Evolutionary conservation across 306 rosid species (phyloP).

Genomic region (Arachis stenosperma): DNA sequence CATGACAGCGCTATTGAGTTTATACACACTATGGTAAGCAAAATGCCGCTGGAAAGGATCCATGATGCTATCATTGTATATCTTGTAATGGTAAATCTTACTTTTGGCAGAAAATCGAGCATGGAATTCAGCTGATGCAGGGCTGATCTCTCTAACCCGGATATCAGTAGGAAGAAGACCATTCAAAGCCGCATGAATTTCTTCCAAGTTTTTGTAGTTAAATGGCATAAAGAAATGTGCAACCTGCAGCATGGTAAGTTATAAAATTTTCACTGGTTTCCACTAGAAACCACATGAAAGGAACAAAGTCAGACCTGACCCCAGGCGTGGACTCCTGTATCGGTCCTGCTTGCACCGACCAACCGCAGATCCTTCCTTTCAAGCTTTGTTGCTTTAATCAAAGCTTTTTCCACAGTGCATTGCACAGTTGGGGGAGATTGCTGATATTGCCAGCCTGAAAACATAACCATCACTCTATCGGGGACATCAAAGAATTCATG

Average conservation of each 20-base stretch:
- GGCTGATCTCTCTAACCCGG: slow-evolving; percentile 81
- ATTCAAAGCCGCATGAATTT: slow-evolving; percentile 73
- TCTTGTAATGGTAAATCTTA: slow-evolving; percentile 90
- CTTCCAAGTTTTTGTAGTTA: slow-evolving; percentile 69
- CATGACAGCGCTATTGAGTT: slow-evolving; percentile 72
- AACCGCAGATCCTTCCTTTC: slow-evolving; percentile 75
- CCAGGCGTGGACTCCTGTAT: slow-evolving; percentile 92
- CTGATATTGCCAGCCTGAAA: slow-evolving; percentile 96
- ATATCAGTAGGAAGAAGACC: slow-evolving; percentile 91
- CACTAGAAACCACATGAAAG: slow-evolving; percentile 24
- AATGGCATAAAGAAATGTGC: slow-evolving; percentile 90
- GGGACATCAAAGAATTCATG: slow-evolving; percentile 19
- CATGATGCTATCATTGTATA: slow-evolving; percentile 78
- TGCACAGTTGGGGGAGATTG: slow-evolving; percentile 88
- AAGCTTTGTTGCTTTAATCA: slow-evolving; percentile 70
- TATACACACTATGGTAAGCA: slow-evolving; percentile 74
- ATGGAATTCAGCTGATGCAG: slow-evolving; percentile 79
- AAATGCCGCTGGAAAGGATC: slow-evolving; percentile 81
- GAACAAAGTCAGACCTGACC: slow-evolving; percentile 78
- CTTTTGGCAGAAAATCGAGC: slow-evolving; percentile 89
- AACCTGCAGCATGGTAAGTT: slow-evolving; percentile 64
- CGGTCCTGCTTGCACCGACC: slow-evolving; percentile 93
- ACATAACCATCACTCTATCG: slow-evolving; percentile 27
- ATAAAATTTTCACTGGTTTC: slow-evolving; percentile 25
- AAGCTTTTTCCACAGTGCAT: slow-evolving; percentile 69